Percentiles rank a stretch among this genome's conserved stretches.
phyloP scores from a whole-genome alignment of 208 protist genomes.

The Acanthamoeba triangularis region DNA sequence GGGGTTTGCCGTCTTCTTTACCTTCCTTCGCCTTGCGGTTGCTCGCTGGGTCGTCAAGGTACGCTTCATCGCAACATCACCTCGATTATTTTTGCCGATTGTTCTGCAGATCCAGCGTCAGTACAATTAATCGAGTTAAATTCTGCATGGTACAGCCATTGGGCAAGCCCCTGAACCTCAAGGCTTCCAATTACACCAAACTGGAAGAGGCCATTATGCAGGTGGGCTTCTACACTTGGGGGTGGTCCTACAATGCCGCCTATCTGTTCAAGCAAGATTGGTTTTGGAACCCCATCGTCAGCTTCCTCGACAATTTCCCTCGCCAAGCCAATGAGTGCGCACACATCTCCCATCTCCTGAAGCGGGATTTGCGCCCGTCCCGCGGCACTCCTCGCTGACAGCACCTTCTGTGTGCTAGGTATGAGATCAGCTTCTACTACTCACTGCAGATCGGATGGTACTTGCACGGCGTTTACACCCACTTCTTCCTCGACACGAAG shows the following conservation, averaged over 20 bases:
- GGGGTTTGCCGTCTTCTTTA: slow-evolving; percentile 18
- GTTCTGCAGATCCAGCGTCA: not conserved
- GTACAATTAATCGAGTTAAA: not conserved
- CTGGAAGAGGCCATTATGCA: slow-evolving; percentile 37
- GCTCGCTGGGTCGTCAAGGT: not conserved
- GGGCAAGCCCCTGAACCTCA: slow-evolving; percentile 16
- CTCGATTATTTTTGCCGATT: not conserved
- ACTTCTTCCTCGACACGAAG: slow-evolving; percentile 74
- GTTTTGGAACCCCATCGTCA: slow-evolving; percentile 44
- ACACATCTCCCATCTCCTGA: not conserved
- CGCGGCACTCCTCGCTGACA: not conserved
- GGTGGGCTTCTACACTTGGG: slow-evolving; percentile 25
- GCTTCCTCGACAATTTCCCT: slow-evolving; percentile 68
- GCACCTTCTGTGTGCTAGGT: not conserved
- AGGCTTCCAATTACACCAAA: not conserved
- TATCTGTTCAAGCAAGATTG: slow-evolving; percentile 62
- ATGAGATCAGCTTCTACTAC: slow-evolving; percentile 63
- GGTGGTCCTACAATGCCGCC: not conserved
- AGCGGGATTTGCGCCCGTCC: not conserved
- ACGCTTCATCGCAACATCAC: not conserved
- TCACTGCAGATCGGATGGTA: slow-evolving; percentile 63
- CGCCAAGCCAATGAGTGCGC: slow-evolving; percentile 25
- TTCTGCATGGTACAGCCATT: not conserved
- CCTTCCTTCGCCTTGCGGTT: not conserved
- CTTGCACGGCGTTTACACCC: slow-evolving; percentile 32